A percentile compares a stretch with the other conserved stretches of the same genome.
Evolutionary conservation across 2,329 filamentous ascomycete species (phyloP).

Genomic region (Calonectria ilicicola): DNA sequence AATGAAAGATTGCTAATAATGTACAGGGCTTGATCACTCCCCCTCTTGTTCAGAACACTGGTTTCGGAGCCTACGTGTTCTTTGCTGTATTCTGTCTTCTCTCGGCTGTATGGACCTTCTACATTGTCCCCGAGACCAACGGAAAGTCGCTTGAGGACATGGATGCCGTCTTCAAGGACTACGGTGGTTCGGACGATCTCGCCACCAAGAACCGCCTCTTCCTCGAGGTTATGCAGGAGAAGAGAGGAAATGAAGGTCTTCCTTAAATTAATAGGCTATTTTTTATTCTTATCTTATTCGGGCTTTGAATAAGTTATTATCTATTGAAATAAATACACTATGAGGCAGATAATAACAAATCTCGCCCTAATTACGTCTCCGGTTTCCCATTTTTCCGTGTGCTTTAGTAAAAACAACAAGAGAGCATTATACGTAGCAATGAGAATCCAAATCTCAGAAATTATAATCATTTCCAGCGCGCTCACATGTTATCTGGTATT

Average conservation of each 20-base stretch:
- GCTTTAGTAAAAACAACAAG: too few relatives aligned
- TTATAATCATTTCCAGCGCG: too few relatives aligned
- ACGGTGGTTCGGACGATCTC: conserved; percentile 20
- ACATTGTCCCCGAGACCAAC: conserved; percentile 68
- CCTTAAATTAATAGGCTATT: not conserved
- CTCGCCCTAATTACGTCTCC: too few relatives aligned
- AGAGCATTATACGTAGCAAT: too few relatives aligned
- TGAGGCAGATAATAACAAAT: too few relatives aligned
- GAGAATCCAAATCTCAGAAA: too few relatives aligned
- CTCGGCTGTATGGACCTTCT: conserved; percentile 61
- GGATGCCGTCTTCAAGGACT: conserved; percentile 51
- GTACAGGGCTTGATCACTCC: conserved; percentile 65
- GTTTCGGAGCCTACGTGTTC: conserved; percentile 65
- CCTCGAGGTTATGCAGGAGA: conserved; percentile 22
- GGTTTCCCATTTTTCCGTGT: too few relatives aligned
- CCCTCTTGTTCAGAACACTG: conserved; percentile 52
- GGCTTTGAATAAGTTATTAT: too few relatives aligned
- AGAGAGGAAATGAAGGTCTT: not conserved
- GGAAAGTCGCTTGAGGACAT: conserved; percentile 65
- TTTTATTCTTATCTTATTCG: too few relatives aligned
- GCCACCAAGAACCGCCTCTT: conserved; percentile 25
- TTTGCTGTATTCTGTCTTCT: conserved; percentile 69
- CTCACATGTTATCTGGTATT: too few relatives aligned
- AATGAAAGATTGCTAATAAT: not conserved
- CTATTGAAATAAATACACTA: too few relatives aligned